Evolutionary conservation across 1,284 basidiomycete genomes (phyloP), one percentile per base, ranked within the genome.

Genomic region (Ustilago sp.): DNA sequence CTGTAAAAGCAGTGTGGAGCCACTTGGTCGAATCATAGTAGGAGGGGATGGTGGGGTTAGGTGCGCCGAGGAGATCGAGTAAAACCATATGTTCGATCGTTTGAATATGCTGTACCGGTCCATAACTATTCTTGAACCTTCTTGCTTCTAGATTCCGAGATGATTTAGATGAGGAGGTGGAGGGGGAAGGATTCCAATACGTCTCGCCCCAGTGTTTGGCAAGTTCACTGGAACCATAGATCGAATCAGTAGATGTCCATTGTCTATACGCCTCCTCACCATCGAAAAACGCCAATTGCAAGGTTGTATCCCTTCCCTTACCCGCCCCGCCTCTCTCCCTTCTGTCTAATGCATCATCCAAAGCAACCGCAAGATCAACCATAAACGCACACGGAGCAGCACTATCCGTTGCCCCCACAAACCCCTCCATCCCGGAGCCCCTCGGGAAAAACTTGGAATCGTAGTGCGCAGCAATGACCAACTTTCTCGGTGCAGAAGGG

Each of bases 231-330:
- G 95, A 92, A 28, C 97, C 97, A 85, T 99, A 99, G 54, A 95
- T 91, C 1, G 93, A 95, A 86, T 99, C 97, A 0, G 89, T 91
- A 39, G 89, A 89, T 1, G 94, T 94, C 97, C 97, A 99, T 43
- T 90, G 88, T 39, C 91, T 89, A 87, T 95, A 98, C 0, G 97
- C 97, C 87, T 99, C 97, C 86, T 99, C 97, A 4, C 97, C 97
- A 82, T 99, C 98, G 74, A 99, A 95, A 84, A 99, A 97, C 23
- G 99, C 88, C n/a, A 99, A 88, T 85, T 98, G 95, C 15, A 99
- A 87, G 0, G 96, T 96, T 8, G 92, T 93, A 92, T 92, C 89
- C 65, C 57, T 59, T 13, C 31, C 54, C 19, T 58, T 48, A 4
- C 15, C 34, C 23, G 59, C 39, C 35, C 65, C 53, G 41, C 73